Percentiles rank a stretch among this genome's conserved stretches.
Conservation (phyloP, 805 yeast genomes). For the Saturnispora halmiae region DNA sequence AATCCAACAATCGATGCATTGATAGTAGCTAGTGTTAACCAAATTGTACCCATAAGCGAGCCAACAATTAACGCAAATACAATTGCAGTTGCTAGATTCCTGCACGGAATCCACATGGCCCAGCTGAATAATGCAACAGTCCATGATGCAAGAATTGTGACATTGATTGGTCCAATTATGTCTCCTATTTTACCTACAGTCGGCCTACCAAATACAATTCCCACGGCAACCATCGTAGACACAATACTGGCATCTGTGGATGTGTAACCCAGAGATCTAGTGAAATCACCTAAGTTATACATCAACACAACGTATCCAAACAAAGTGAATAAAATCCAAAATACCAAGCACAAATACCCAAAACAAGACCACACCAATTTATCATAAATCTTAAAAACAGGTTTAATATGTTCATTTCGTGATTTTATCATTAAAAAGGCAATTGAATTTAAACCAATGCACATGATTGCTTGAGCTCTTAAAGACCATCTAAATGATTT, state of each 20-base stretch:
- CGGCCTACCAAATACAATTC: slow-evolving; percentile 50
- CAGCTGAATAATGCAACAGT: slow-evolving; percentile 34
- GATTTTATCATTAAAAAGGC: slow-evolving; percentile 32
- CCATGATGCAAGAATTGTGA: slow-evolving; percentile 31
- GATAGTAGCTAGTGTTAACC: slow-evolving; percentile 46
- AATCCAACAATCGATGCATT: slow-evolving; percentile 47
- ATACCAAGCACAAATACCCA: slow-evolving; percentile 26
- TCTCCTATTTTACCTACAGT: slow-evolving; percentile 44
- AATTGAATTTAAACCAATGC: slow-evolving; percentile 27
- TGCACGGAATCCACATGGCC: slow-evolving; percentile 51
- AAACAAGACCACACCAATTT: slow-evolving; percentile 28
- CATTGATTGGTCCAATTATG: slow-evolving; percentile 41
- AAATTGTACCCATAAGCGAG: slow-evolving; percentile 50
- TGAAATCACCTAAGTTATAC: slow-evolving; percentile 51
- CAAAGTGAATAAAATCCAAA: slow-evolving; percentile 41
- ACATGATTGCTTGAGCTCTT: slow-evolving; percentile 37
- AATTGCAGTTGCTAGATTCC: slow-evolving; percentile 47
- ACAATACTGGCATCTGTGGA: slow-evolving; percentile 48
- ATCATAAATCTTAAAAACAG: slow-evolving; percentile 35
- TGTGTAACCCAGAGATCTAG: slow-evolving; percentile 50
- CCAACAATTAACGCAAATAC: slow-evolving; percentile 47
- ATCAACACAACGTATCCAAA: slow-evolving; percentile 54
- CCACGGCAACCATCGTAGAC: slow-evolving; percentile 52
- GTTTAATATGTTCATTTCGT: slow-evolving; percentile 30
- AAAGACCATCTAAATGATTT: slow-evolving; percentile 41